These are phyloP conservation scores for Yamadazyma takamatsuzukensis DNA, from an alignment of 805 yeast genomes.

Conservation along the genomic window DNA sequence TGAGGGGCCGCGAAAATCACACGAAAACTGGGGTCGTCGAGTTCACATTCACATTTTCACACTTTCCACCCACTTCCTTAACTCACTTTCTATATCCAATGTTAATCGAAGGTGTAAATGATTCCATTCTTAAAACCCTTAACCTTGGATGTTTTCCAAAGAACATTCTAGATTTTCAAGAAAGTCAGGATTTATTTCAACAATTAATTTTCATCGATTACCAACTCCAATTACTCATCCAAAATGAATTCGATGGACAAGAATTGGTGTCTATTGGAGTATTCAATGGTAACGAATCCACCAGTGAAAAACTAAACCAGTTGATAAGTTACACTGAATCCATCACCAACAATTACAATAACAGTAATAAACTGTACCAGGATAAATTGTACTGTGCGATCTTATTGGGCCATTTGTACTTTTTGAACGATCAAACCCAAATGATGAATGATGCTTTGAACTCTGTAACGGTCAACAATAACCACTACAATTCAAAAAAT, in stretches of 20 bases:
- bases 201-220: slow-evolving; percentile 35
- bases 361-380: slow-evolving; percentile 18
- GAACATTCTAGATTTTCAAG: slow-evolving; percentile 29
- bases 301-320: slow-evolving; percentile 17
- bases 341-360: slow-evolving; percentile 22
- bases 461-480: slow-evolving; percentile 12
- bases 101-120: slow-evolving; percentile 26
- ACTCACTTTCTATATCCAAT: too few relatives aligned
- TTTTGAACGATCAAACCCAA: slow-evolving; percentile 21
- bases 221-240: slow-evolving; percentile 31
- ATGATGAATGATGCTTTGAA: slow-evolving; percentile 17
- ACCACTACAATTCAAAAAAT: slow-evolving; percentile 10
- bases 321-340: slow-evolving; percentile 24
- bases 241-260: slow-evolving; percentile 24
- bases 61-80: too few relatives aligned
- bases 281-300: slow-evolving; percentile 5
- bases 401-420: slow-evolving; percentile 33
- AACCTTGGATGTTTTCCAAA: slow-evolving; percentile 36
- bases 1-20: too few relatives aligned
- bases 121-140: slow-evolving; percentile 22
- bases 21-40: too few relatives aligned
- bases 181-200: slow-evolving; percentile 29
- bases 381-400: slow-evolving; percentile 31
- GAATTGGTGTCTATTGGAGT: slow-evolving; percentile 14
- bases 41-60: too few relatives aligned